Evolutionary conservation across 805 yeast genomes (phyloP).

Genomic region (Spencermartinsiella europaea): DNA sequence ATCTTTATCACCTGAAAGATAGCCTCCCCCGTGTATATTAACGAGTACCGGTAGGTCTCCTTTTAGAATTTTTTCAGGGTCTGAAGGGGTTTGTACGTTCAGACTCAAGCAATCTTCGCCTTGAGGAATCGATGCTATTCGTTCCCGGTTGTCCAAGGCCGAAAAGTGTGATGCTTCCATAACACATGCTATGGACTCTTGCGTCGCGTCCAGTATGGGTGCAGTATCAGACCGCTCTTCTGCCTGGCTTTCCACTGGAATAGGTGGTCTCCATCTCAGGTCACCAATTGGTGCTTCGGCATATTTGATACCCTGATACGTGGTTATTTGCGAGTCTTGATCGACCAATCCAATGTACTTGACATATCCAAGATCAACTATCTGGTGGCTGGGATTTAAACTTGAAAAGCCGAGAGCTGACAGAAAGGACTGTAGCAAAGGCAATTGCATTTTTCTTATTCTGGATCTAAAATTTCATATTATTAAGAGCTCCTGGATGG

Average conservation of each 20-base stretch:
- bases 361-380: slow-evolving; percentile 2
- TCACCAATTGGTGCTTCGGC: slow-evolving; percentile 14
- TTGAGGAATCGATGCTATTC: background rate
- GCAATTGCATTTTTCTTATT: background rate
- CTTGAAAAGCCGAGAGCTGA: background rate
- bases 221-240: background rate
- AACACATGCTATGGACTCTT: slow-evolving; percentile 4
- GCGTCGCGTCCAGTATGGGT: slow-evolving; percentile 7
- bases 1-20: slow-evolving; percentile 24
- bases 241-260: slow-evolving; percentile 1
- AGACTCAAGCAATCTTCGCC: slow-evolving; percentile 12
- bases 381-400: background rate
- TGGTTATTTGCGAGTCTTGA: background rate
- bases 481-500: too few relatives aligned
- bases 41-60: slow-evolving; percentile 24
- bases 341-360: slow-evolving; percentile 3
- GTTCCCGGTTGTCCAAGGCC: too few relatives aligned
- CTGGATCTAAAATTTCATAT: too few relatives aligned
- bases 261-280: slow-evolving; percentile 12
- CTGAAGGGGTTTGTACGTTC: slow-evolving; percentile 6
- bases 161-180: background rate
- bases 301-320: slow-evolving; percentile 9
- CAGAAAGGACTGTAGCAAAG: background rate
- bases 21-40: slow-evolving; percentile 37
- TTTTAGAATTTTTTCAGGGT: too few relatives aligned